These are phyloP conservation scores for Trypanosomatidae sp. DNA, from an alignment of 208 protist species.

Conservation along the genomic window DNA sequence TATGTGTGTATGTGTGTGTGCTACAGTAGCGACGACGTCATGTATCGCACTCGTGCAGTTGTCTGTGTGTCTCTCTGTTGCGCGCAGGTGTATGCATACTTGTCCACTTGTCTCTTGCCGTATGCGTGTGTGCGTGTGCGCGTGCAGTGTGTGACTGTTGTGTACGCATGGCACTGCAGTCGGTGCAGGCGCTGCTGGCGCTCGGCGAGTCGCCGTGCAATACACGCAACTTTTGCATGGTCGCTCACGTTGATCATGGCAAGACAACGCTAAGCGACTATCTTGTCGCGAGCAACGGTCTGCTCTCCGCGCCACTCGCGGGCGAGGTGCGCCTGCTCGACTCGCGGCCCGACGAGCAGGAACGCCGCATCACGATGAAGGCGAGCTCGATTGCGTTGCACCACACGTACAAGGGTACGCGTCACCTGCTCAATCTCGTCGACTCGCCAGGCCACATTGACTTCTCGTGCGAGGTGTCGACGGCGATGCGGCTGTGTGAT, in stretches of 20 bases:
- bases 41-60: too few species aligned
- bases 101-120: neutral
- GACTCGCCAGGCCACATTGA: constrained; percentile 99
- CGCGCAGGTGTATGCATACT: neutral
- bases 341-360: constrained; percentile 94
- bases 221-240: constrained; percentile 95
- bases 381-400: constrained; percentile 94
- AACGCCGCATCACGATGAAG: constrained; percentile 99
- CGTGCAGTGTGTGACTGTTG: too few species aligned
- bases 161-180: neutral
- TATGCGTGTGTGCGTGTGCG: too few species aligned
- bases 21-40: too few species aligned
- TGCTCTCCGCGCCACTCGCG: constrained; percentile 94
- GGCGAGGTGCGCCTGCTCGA: constrained; percentile 97
- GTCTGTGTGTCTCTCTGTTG: neutral
- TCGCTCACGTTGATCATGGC: constrained; percentile 98
- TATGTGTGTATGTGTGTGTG: too few species aligned
- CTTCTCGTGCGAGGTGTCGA: constrained; percentile 96
- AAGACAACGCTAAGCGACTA: constrained; percentile 98
- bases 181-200: constrained; percentile 12
- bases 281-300: constrained; percentile 95
- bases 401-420: constrained; percentile 36
- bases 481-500: constrained; percentile 95
- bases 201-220: constrained; percentile 62
- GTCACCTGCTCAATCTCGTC: constrained; percentile 95